Percentiles rank a stretch among this genome's conserved stretches.
These are phyloP conservation scores for Acanthamoeba lenticulata DNA, from an alignment of 208 protist species.

Conservation along the genomic window DNA sequence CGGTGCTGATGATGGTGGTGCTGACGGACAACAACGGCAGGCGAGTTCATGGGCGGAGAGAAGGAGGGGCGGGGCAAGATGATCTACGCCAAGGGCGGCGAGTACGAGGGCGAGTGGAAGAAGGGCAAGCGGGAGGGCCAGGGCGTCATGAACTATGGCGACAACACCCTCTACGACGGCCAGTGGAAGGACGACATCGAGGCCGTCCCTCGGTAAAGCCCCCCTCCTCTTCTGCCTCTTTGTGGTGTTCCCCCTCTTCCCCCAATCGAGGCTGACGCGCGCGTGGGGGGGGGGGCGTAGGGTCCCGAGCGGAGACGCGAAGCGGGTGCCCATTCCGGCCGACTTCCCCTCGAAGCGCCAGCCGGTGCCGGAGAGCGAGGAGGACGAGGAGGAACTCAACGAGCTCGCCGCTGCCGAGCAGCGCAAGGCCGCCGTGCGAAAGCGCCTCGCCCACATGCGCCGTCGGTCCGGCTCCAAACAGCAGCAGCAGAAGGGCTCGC, in stretches of 20 bases:
- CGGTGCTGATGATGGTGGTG: no score
- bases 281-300: no score
- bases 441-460: background rate
- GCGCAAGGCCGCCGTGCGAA: background rate
- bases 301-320: background rate
- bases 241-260: background rate
- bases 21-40: background rate
- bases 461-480: background rate
- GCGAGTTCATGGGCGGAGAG: constrained; percentile 54
- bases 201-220: background rate
- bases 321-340: background rate
- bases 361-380: background rate
- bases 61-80: constrained; percentile 55
- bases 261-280: no score
- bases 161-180: background rate
- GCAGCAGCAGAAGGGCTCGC: background rate
- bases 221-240: background rate
- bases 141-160: constrained; percentile 18
- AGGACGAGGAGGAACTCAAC: constrained; percentile 43
- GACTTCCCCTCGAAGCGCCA: background rate
- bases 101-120: constrained; percentile 75
- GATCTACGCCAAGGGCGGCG: constrained; percentile 66
- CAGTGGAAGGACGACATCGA: constrained; percentile 48
- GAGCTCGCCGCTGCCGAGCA: background rate
- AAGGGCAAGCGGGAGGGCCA: constrained; percentile 58